Evolutionary conservation across 768 basidiomycete species (phyloP).

Genomic region (Mycena polygramma): DNA sequence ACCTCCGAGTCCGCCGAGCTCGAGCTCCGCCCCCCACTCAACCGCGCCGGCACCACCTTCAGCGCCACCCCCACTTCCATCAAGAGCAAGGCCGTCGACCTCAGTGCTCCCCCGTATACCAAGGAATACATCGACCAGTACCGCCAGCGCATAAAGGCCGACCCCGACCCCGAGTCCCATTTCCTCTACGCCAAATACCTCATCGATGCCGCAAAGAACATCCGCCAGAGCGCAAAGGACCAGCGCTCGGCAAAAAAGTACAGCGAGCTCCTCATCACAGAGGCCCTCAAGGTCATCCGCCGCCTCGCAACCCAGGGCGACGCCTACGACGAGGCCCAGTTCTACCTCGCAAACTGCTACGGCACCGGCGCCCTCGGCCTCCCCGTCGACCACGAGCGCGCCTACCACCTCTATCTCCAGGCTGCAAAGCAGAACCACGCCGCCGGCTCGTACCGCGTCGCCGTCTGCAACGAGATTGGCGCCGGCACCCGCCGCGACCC

Average conservation of each 20-base stretch:
- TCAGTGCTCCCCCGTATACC: constrained; percentile 88
- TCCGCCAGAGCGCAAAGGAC: constrained; percentile 79
- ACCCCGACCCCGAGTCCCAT: constrained; percentile 98
- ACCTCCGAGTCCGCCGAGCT: constrained; percentile 60
- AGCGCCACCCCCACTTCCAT: constrained; percentile 70
- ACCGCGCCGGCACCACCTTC: constrained; percentile 69
- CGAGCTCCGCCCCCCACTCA: constrained; percentile 68
- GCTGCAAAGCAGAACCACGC: constrained; percentile 98
- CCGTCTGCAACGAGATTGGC: constrained; percentile 98
- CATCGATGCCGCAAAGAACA: constrained; percentile 96
- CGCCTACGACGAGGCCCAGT: constrained; percentile 96
- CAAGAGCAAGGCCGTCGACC: constrained; percentile 86
- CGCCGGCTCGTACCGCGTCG: constrained; percentile 94
- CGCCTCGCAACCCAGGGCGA: constrained; percentile 93
- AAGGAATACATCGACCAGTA: constrained; percentile 99
- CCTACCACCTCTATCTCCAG: constrained; percentile 97
- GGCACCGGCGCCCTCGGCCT: constrained; percentile 97
- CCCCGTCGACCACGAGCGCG: constrained; percentile 96
- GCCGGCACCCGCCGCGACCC: constrained; percentile 94
- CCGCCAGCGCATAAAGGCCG: constrained; percentile 95
- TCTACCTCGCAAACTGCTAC: constrained; percentile 97
- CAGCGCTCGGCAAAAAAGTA: constrained; percentile 91
- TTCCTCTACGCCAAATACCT: constrained; percentile 99
- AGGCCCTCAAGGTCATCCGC: constrained; percentile 93
- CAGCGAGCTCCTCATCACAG: constrained; percentile 86